Conservation (phyloP, 176 grass and related monocot genomes). For the Oryza longistaminata region DNA sequence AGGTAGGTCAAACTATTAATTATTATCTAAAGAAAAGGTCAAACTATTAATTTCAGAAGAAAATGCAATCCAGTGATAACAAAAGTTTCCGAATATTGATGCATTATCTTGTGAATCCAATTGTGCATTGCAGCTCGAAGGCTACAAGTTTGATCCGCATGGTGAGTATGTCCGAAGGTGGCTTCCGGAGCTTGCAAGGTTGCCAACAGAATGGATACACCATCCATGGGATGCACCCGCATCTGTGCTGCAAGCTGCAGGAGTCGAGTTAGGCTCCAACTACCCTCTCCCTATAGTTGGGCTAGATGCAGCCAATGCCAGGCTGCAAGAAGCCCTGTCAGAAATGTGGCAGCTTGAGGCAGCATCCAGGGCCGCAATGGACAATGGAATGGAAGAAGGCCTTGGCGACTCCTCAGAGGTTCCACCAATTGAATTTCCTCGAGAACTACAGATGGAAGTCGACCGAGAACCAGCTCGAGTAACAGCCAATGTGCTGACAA, state of each 20-base stretch:
- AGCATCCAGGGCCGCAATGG: slow-evolving; percentile 64
- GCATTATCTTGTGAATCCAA: slow-evolving; percentile 19
- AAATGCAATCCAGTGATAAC: not conserved
- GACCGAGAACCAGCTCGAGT: slow-evolving; percentile 45
- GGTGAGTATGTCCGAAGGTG: slow-evolving; percentile 95
- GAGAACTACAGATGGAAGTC: slow-evolving; percentile 76
- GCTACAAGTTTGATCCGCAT: slow-evolving; percentile 86
- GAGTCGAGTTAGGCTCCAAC: slow-evolving; percentile 91
- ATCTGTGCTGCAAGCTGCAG: slow-evolving; percentile 84
- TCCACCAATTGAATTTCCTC: slow-evolving; percentile 61
- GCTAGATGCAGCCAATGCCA: slow-evolving; percentile 74
- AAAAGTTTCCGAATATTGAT: slow-evolving; percentile 29
- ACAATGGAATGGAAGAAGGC: slow-evolving; percentile 91
- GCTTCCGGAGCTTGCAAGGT: slow-evolving; percentile 89
- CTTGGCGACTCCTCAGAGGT: slow-evolving; percentile 85
- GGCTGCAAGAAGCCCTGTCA: slow-evolving; percentile 81
- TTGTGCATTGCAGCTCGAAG: slow-evolving; percentile 67
- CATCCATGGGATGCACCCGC: slow-evolving; percentile 91
- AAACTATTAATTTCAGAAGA: slow-evolving; percentile 15
- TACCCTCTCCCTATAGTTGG: slow-evolving; percentile 87
- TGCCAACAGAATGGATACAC: slow-evolving; percentile 98
- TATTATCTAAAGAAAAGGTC: not conserved
- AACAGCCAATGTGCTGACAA: slow-evolving; percentile 39
- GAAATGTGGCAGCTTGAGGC: slow-evolving; percentile 95
- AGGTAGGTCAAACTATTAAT: slow-evolving; percentile 52